phyloP scores from a whole-genome alignment of 163 green algal species.

The Scenedesmus sp. region DNA sequence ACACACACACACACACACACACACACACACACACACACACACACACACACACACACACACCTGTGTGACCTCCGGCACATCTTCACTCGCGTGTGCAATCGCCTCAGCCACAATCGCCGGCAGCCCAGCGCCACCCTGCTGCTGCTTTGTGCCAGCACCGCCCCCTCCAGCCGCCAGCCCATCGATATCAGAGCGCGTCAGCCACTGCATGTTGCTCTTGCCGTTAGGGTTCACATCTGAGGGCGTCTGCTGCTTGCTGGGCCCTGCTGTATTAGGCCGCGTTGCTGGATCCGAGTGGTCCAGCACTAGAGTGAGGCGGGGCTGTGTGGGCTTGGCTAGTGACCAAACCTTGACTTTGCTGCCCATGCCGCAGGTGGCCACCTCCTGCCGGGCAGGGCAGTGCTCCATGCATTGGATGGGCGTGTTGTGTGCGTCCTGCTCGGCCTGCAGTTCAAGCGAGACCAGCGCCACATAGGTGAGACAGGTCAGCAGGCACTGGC shows the following conservation, averaged over 20 bases:
- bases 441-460: constrained; percentile 39
- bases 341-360: constrained; percentile 72
- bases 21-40: background rate
- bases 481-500: background rate
- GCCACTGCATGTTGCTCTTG: constrained; percentile 72
- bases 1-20: too few species aligned
- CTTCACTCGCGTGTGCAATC: constrained; percentile 64
- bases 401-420: constrained; percentile 74
- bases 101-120: constrained; percentile 67
- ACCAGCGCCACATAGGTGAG: background rate
- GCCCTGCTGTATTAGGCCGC: background rate
- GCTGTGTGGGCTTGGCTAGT: constrained; percentile 47
- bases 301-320: constrained; percentile 58
- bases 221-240: constrained; percentile 27
- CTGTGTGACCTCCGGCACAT: constrained; percentile 82
- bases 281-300: constrained; percentile 52
- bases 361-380: constrained; percentile 70
- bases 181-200: constrained; percentile 66
- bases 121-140: background rate
- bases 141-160: background rate
- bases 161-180: constrained; percentile 34
- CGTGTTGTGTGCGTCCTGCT: constrained; percentile 63
- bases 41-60: constrained; percentile 43
- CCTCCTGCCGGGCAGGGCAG: constrained; percentile 52
- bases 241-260: background rate